These are phyloP conservation scores for Lyophyllum atratum DNA, from an alignment of 768 basidiomycete species.

Conservation along the genomic window DNA sequence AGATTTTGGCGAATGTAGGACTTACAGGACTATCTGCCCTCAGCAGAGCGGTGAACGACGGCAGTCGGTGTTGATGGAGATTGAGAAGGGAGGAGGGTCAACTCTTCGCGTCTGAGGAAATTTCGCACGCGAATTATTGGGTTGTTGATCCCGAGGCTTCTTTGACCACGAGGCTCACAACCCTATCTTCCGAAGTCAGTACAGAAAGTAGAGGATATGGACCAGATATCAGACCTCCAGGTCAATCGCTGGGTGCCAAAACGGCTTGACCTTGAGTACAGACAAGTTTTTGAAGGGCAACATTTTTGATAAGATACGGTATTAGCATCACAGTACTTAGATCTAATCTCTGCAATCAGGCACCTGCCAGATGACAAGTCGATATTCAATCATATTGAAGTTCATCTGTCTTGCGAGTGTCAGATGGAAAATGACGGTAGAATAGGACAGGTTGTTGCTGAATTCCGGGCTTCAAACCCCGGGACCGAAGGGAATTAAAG, in stretches of 20 bases:
- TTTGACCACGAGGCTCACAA: conserved; percentile 9
- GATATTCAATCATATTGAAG: too few species aligned
- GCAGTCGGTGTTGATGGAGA: background rate
- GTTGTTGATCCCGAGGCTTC: background rate
- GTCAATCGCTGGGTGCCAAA: background rate
- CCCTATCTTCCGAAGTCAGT: background rate
- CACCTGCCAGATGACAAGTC: background rate
- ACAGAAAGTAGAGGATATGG: too few species aligned
- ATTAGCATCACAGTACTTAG: too few species aligned
- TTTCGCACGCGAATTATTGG: conserved; percentile 5
- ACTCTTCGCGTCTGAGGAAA: background rate
- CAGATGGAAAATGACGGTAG: background rate
- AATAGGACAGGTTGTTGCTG: background rate
- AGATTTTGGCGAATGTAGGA: background rate
- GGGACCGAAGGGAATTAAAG: background rate
- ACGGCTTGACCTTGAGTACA: too few species aligned
- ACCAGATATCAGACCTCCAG: background rate
- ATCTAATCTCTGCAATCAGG: background rate
- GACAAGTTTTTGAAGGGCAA: background rate
- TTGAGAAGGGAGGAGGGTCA: background rate
- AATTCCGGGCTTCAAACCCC: background rate
- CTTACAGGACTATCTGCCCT: conserved; percentile 1
- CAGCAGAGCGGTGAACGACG: background rate
- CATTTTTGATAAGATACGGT: background rate
- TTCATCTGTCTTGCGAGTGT: background rate